Evolutionary conservation across 768 basidiomycete species (phyloP).

Genomic region (Lactifluus rugatus): DNA sequence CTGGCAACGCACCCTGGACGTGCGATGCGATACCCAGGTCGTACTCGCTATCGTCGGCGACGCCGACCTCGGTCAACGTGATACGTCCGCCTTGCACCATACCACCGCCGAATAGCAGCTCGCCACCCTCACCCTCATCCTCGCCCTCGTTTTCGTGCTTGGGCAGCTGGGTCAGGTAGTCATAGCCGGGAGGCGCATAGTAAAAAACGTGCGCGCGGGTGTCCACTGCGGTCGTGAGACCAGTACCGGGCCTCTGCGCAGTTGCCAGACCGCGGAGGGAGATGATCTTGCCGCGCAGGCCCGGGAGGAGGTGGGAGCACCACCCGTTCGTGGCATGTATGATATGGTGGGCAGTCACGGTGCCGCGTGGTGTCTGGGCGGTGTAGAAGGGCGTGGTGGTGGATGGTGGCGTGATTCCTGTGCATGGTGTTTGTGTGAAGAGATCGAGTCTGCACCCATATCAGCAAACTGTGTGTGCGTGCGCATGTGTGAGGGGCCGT

Average conservation of each 20-base stretch:
- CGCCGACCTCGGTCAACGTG: slow-evolving; percentile 25
- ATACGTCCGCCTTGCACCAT: slow-evolving; percentile 28
- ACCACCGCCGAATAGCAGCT: slow-evolving; percentile 64
- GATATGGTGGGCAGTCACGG: slow-evolving; percentile 48
- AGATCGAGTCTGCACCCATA: slow-evolving; percentile 41
- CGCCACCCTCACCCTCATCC: slow-evolving; percentile 25
- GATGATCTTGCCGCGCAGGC: slow-evolving; percentile 51
- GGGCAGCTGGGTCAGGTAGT: slow-evolving; percentile 59
- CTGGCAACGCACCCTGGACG: slow-evolving; percentile 40
- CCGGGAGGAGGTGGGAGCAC: slow-evolving; percentile 58
- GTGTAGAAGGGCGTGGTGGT: slow-evolving; percentile 32
- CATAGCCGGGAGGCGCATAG: slow-evolving; percentile 37
- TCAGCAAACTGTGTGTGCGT: too few species aligned
- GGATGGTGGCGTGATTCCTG: slow-evolving; percentile 32
- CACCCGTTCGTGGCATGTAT: slow-evolving; percentile 85
- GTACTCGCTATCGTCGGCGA: slow-evolving; percentile 30
- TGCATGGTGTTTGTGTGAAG: slow-evolving; percentile 54
- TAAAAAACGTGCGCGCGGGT: slow-evolving; percentile 52
- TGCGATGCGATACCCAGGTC: slow-evolving; percentile 32
- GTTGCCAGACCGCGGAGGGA: slow-evolving; percentile 55
- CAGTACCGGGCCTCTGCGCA: slow-evolving; percentile 47
- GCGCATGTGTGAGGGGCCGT: too few species aligned
- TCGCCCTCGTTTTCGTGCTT: slow-evolving; percentile 12
- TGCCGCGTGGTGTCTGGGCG: slow-evolving; percentile 53
- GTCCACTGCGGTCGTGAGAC: slow-evolving; percentile 28